Percentiles rank a stretch among this genome's conserved stretches.
These are phyloP conservation scores for Xylariaceae sp. DNA, from an alignment of 2,329 filamentous ascomycete species.

Conservation along the genomic window DNA sequence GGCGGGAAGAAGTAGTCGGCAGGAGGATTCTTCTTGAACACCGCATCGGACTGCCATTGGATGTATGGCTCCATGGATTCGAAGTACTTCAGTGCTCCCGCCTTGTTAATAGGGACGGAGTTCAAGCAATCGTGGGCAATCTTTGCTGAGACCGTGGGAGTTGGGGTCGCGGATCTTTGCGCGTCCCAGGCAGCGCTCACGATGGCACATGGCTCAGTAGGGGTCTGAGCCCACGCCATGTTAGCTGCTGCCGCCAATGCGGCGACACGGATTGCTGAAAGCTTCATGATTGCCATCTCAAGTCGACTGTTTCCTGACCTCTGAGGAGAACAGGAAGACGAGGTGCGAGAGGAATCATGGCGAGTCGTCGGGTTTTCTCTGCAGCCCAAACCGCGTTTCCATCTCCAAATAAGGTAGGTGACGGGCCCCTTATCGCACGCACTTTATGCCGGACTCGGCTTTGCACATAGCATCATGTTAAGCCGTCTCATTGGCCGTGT, in stretches of 20 bases:
- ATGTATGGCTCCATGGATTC: conserved; percentile 38
- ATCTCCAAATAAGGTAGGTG: neutral
- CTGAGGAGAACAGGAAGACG: conserved; percentile 7
- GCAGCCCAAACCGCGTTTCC: conserved; percentile 5
- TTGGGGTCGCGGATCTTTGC: conserved; percentile 28
- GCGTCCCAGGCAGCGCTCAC: conserved; percentile 31
- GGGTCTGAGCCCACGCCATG: conserved; percentile 14
- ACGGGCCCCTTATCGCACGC: neutral
- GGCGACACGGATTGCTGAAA: conserved; percentile 14
- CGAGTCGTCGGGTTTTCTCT: neutral
- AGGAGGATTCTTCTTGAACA: conserved; percentile 37
- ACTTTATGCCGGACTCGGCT: neutral
- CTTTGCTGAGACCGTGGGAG: conserved; percentile 34
- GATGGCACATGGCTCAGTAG: conserved; percentile 29
- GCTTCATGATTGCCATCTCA: conserved; percentile 14
- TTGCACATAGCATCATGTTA: neutral
- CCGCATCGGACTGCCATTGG: conserved; percentile 38
- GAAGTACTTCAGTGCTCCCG: conserved; percentile 36
- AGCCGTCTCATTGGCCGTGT: neutral
- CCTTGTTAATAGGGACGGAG: conserved; percentile 38
- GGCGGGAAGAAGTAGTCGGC: conserved; percentile 35
- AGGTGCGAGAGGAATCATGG: conserved; percentile 6
- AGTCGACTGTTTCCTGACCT: neutral
- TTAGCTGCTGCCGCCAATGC: conserved; percentile 14
- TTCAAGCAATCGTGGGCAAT: conserved; percentile 39